Conservation (phyloP, 176 grass and related monocot genomes). For the Aegilops speltoides region DNA sequence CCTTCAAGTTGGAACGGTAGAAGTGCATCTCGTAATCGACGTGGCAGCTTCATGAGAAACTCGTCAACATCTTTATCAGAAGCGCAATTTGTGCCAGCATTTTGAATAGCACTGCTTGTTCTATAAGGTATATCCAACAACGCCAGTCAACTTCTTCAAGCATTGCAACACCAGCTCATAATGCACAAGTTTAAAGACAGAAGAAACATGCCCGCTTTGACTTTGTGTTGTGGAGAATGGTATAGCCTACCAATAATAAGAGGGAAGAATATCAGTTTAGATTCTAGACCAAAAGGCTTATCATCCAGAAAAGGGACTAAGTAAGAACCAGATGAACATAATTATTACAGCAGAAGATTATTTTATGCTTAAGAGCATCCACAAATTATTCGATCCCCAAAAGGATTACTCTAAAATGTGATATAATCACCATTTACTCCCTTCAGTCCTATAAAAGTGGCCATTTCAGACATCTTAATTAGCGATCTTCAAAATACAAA, state of each 20-base stretch:
- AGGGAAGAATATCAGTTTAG: conserved; percentile 8
- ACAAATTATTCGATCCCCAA: neutral
- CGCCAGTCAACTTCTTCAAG: conserved; percentile 65
- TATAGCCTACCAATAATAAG: conserved; percentile 52
- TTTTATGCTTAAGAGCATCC: neutral
- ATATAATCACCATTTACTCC: neutral
- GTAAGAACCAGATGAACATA: neutral
- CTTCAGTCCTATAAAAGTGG: neutral
- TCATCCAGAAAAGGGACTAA: neutral
- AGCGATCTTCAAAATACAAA: neutral
- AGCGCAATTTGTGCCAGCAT: conserved; percentile 36
- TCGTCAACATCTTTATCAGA: conserved; percentile 72
- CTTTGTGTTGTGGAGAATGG: conserved; percentile 60
- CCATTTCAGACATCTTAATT: neutral
- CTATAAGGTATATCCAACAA: conserved; percentile 63
- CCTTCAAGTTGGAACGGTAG: conserved; percentile 94
- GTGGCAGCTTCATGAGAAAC: conserved; percentile 64
- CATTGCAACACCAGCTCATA: conserved; percentile 66
- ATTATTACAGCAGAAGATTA: neutral
- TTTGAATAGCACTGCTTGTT: conserved; percentile 54
- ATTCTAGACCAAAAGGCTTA: conserved; percentile 16
- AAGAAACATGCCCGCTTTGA: conserved; percentile 56
- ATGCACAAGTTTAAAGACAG: conserved; percentile 77
- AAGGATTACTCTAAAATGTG: neutral
- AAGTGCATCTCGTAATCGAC: conserved; percentile 51